Evolutionary conservation across 2,329 filamentous ascomycete genomes (phyloP).

Genomic region (Chaetomiaceae sp.): DNA sequence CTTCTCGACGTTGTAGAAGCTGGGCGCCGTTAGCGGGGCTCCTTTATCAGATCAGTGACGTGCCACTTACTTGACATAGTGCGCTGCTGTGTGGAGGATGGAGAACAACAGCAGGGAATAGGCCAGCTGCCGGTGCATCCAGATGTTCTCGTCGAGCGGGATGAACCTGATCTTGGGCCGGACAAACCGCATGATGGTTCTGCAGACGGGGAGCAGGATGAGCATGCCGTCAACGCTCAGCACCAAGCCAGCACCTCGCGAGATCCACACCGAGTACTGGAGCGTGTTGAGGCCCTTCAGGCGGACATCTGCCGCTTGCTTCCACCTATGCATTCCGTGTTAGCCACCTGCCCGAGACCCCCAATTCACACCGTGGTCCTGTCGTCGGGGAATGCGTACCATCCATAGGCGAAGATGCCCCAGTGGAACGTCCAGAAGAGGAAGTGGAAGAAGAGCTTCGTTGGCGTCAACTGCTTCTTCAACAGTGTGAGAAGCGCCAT

Average conservation of each 20-base stretch:
- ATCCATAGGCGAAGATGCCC: conserved; percentile 77
- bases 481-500: conserved; percentile 40
- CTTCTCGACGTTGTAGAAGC: conserved; percentile 92
- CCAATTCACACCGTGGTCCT: neutral
- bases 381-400: conserved; percentile 50
- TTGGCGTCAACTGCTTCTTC: conserved; percentile 62
- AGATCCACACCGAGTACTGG: conserved; percentile 89
- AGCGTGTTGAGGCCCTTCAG: conserved; percentile 77
- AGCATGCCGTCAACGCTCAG: conserved; percentile 80
- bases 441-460: conserved; percentile 74
- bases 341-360: conserved; percentile 19
- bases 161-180: conserved; percentile 84
- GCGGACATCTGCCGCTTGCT: conserved; percentile 64
- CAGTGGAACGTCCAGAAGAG: conserved; percentile 78
- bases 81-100: conserved; percentile 67
- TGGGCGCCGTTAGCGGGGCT: conserved; percentile 32
- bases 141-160: conserved; percentile 92
- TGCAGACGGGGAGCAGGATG: conserved; percentile 90
- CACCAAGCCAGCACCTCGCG: conserved; percentile 83
- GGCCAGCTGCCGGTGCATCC: conserved; percentile 93
- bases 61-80: conserved; percentile 74
- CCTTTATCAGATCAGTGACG: accelerated
- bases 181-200: conserved; percentile 78
- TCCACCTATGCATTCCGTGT: conserved; percentile 55
- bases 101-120: conserved; percentile 85